Conservation (phyloP, 2,329 filamentous ascomycete species). For the Berkeleyomyces basicola region DNA sequence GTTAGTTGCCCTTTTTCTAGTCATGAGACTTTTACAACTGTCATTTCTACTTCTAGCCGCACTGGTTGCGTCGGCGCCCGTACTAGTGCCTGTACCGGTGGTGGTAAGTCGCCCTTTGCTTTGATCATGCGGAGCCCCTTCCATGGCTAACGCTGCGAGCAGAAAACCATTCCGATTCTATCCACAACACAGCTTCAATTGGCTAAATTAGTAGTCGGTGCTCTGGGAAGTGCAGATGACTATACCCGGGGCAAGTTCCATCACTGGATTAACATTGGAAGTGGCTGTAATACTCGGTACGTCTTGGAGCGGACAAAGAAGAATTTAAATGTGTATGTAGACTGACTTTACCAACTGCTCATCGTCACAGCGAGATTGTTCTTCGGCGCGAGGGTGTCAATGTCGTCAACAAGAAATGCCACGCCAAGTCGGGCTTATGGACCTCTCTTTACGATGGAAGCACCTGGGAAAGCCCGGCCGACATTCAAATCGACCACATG, state of each 20-base stretch:
- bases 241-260: conserved; percentile 56
- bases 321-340: neutral
- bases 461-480: conserved; percentile 48
- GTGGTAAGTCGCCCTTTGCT: neutral
- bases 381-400: conserved; percentile 55
- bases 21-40: conserved; percentile 21
- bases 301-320: conserved; percentile 3
- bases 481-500: conserved; percentile 72
- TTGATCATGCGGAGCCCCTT: neutral
- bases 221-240: conserved; percentile 33
- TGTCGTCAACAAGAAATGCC: conserved; percentile 44
- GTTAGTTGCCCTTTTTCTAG: too few species aligned
- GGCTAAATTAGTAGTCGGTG: conserved; percentile 37
- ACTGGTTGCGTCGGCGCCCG: conserved; percentile 17
- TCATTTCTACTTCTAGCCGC: conserved; percentile 17
- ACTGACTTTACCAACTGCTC: neutral
- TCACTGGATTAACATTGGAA: conserved; percentile 50
- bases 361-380: conserved; percentile 39
- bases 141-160: neutral
- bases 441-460: conserved; percentile 56
- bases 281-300: conserved; percentile 51
- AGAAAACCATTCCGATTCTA: conserved; percentile 46
- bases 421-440: conserved; percentile 51
- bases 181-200: conserved; percentile 42
- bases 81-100: conserved; percentile 18